A percentile compares a stretch with the other conserved stretches of the same genome.
These are phyloP conservation scores for Guadua angustifolia DNA, from an alignment of 176 grass and related monocot species.

Conservation along the genomic window DNA sequence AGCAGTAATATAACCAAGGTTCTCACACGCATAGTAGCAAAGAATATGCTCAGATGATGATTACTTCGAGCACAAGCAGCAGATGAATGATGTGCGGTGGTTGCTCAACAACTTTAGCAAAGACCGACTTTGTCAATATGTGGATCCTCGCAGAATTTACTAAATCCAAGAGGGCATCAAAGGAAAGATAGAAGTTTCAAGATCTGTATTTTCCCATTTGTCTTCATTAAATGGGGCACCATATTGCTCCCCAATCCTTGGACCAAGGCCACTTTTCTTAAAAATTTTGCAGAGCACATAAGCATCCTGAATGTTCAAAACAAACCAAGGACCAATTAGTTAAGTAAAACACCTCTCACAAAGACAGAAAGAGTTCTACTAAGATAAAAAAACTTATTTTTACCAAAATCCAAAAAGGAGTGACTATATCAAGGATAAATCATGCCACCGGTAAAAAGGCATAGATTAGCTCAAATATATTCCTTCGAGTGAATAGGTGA, in stretches of 20 bases:
- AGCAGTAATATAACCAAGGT: no score
- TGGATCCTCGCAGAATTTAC: conserved; percentile 3
- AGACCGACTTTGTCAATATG: no score
- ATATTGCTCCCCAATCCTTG: conserved; percentile 94
- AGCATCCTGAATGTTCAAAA: conserved; percentile 55
- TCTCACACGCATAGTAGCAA: no score
- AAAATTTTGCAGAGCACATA: conserved; percentile 93
- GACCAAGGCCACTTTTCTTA: conserved; percentile 90
- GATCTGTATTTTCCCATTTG: conserved; percentile 69
- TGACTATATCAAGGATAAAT: background rate
- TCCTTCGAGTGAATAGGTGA: no score
- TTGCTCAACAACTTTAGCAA: no score
- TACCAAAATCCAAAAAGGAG: background rate
- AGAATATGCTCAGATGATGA: no score
- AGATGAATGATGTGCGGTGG: no score
- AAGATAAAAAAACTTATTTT: background rate
- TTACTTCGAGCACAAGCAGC: no score
- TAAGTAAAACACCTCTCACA: background rate
- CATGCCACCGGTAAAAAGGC: background rate
- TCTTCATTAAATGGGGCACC: conserved; percentile 92
- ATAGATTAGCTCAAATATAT: background rate
- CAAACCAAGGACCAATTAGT: background rate
- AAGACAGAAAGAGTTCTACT: background rate
- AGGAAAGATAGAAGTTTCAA: conserved; percentile 47
- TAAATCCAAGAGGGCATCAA: conserved; percentile 33